Conservation (phyloP, 78 protist species). For the Dictyostelium firmibasis region DNA sequence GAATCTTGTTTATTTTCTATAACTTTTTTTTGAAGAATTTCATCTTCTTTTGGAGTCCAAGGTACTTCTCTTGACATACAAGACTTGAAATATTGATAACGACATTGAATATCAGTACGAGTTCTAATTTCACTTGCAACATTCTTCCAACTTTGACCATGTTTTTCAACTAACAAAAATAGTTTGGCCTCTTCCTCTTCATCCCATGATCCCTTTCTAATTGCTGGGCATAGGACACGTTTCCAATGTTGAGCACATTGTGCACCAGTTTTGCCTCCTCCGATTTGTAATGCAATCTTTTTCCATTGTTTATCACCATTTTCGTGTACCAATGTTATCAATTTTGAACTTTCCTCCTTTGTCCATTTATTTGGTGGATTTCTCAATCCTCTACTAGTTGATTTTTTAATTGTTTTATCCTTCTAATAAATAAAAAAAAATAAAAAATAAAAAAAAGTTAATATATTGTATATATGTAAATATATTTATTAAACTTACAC, state of each 20-base stretch:
- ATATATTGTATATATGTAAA: background rate
- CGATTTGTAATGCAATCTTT: slow-evolving; percentile 73
- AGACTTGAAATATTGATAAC: slow-evolving; percentile 68
- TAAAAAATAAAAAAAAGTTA: background rate
- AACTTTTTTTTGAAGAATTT: slow-evolving; percentile 28
- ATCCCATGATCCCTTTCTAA: slow-evolving; percentile 69
- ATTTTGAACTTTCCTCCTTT: slow-evolving; percentile 51
- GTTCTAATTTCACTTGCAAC: slow-evolving; percentile 63
- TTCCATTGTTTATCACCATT: slow-evolving; percentile 80
- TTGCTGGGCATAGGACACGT: slow-evolving; percentile 64
- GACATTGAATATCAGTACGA: slow-evolving; percentile 70
- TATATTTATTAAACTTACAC: background rate
- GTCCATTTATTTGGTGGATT: slow-evolving; percentile 80
- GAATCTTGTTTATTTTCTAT: slow-evolving; percentile 31
- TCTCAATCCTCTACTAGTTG: slow-evolving; percentile 54
- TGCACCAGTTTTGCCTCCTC: slow-evolving; percentile 72
- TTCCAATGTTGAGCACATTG: slow-evolving; percentile 81
- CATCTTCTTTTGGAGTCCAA: slow-evolving; percentile 64
- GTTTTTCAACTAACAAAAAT: slow-evolving; percentile 55
- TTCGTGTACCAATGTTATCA: slow-evolving; percentile 58
- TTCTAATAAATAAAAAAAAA: background rate
- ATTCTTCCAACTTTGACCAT: slow-evolving; percentile 74
- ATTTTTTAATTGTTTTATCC: slow-evolving; percentile 43
- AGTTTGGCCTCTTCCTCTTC: slow-evolving; percentile 58
- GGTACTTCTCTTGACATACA: slow-evolving; percentile 60